phyloP scores from a whole-genome alignment of 2,329 filamentous ascomycete species.

The Fusarium sulawesiense region DNA sequence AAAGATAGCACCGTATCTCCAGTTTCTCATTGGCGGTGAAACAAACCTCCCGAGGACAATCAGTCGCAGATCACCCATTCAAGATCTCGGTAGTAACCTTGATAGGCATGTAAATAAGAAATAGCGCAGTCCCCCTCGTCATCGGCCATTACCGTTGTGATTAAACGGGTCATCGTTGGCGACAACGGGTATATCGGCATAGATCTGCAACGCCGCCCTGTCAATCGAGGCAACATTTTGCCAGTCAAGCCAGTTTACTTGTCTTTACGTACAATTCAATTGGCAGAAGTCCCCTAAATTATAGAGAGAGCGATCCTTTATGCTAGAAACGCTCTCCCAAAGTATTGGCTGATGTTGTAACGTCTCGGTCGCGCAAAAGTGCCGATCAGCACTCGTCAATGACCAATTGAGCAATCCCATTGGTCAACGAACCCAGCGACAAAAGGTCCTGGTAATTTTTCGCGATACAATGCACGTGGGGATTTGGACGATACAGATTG shows the following conservation, averaged over 20 bases:
- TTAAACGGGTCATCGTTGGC: conserved; percentile 1
- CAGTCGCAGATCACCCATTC: neutral
- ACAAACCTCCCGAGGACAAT: neutral
- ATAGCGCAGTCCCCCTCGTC: conserved; percentile 9
- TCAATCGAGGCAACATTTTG: neutral
- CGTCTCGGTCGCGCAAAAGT: conserved; percentile 19
- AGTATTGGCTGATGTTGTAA: conserved; percentile 1
- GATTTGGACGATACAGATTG: conserved; percentile 21
- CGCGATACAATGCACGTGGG: conserved; percentile 37
- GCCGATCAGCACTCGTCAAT: conserved; percentile 24
- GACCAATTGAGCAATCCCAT: conserved; percentile 11
- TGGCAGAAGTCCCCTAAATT: neutral
- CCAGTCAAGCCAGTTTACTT: too few relatives aligned
- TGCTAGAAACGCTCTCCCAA: neutral
- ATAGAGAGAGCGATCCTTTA: neutral
- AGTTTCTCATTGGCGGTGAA: neutral
- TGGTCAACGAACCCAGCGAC: conserved; percentile 27
- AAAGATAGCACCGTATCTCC: neutral
- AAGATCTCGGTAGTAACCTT: conserved; percentile 14
- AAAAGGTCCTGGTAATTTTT: conserved; percentile 36
- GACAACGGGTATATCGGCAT: conserved; percentile 23
- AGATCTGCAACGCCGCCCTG: neutral
- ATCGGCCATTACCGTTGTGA: neutral
- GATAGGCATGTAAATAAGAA: conserved; percentile 20
- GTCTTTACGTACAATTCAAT: neutral